Conservation (phyloP, 768 basidiomycete genomes). For the Cytidiella melzeri region DNA sequence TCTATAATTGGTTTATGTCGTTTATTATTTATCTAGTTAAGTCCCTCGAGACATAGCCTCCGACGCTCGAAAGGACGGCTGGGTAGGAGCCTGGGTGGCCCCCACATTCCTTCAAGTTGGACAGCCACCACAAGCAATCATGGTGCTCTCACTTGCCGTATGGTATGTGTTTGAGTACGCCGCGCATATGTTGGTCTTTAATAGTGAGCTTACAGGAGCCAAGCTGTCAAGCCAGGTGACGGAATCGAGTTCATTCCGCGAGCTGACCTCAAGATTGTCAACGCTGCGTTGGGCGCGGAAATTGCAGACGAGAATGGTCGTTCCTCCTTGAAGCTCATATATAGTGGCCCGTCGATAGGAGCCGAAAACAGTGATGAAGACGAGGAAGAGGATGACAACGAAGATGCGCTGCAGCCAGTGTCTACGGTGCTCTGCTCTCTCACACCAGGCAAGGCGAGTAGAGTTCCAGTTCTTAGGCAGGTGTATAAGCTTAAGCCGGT, state of each 20-base stretch:
- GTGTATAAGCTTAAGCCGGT: not conserved
- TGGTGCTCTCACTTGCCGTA: slow-evolving; percentile 9
- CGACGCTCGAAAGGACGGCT: too few relatives aligned
- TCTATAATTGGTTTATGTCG: too few relatives aligned
- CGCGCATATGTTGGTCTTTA: not conserved
- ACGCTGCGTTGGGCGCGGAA: slow-evolving; percentile 9
- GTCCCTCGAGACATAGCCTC: too few relatives aligned
- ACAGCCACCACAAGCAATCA: too few relatives aligned
- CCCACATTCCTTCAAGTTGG: too few relatives aligned
- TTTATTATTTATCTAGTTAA: too few relatives aligned
- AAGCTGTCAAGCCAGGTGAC: slow-evolving; percentile 3
- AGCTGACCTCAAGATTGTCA: slow-evolving; percentile 11
- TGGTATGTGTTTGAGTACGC: not conserved
- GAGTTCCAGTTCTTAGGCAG: not conserved
- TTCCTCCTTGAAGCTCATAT: slow-evolving; percentile 11
- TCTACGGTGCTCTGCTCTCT: slow-evolving; percentile 69
- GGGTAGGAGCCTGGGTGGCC: too few relatives aligned
- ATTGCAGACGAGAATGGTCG: slow-evolving; percentile 9
- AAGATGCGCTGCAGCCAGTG: slow-evolving; percentile 15
- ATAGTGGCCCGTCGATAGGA: slow-evolving; percentile 8
- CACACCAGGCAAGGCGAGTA: slow-evolving; percentile 70
- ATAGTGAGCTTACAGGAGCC: slow-evolving; percentile 7
- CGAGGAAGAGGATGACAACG: slow-evolving; percentile 23
- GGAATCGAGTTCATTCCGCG: slow-evolving; percentile 20
- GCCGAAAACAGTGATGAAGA: slow-evolving; percentile 10